Evolutionary conservation across 2,329 filamentous ascomycete genomes (phyloP).

Genomic region (Arachnopeziza araneosa): DNA sequence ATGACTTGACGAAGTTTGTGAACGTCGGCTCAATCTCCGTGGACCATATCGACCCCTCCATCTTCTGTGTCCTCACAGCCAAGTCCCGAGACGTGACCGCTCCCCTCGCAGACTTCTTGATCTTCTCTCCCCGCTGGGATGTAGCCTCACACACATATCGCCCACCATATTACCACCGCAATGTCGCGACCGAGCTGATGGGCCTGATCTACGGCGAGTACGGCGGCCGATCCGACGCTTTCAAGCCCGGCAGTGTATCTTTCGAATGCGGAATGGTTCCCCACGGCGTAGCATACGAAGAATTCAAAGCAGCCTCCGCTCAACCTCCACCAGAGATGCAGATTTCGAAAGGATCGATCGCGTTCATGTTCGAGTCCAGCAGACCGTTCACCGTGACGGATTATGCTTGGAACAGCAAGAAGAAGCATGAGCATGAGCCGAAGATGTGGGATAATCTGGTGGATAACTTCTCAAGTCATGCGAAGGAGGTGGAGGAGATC

Average conservation of each 20-base stretch:
- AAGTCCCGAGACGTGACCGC: constrained; percentile 48
- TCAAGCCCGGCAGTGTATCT: constrained; percentile 41
- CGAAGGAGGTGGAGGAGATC: constrained; percentile 41
- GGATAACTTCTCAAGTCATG: constrained; percentile 44
- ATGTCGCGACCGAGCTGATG: constrained; percentile 46
- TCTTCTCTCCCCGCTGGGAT: constrained; percentile 63
- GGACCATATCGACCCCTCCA: constrained; percentile 63
- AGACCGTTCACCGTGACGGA: constrained; percentile 52
- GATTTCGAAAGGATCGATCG: constrained; percentile 42
- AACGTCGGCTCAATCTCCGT: constrained; percentile 52
- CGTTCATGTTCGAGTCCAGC: constrained; percentile 47
- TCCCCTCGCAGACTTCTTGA: constrained; percentile 59
- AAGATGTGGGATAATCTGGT: constrained; percentile 51
- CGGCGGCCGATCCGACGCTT: constrained; percentile 38
- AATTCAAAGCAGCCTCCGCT: constrained; percentile 42
- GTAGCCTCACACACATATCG: constrained; percentile 55
- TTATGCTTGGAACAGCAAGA: constrained; percentile 41
- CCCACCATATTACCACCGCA: constrained; percentile 53
- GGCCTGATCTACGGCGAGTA: constrained; percentile 39
- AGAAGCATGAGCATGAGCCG: constrained; percentile 40
- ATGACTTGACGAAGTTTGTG: constrained; percentile 61
- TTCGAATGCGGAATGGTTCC: constrained; percentile 40
- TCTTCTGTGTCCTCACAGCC: constrained; percentile 61
- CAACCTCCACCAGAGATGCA: constrained; percentile 40
- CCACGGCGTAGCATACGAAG: constrained; percentile 42